Evolutionary conservation across 1,139 yeast genomes (phyloP).

Genomic region (Yamadazyma spencermartinsiae): DNA sequence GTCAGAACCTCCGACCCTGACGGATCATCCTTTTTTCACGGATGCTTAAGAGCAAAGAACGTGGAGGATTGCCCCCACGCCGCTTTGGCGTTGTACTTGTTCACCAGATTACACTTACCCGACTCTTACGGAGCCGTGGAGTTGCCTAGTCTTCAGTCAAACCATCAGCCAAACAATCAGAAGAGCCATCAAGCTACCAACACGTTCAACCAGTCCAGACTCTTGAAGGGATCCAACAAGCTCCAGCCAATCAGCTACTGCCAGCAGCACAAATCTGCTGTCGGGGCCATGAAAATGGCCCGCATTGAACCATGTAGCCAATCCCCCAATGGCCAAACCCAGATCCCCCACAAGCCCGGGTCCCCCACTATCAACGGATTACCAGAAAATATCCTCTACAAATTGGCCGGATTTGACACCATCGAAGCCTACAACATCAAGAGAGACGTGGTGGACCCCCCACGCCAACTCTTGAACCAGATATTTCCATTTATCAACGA

Average conservation of each 20-base stretch:
- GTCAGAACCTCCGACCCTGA: slow-evolving; percentile 8
- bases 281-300: slow-evolving; percentile 22
- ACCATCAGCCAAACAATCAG: no score
- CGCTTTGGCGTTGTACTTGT: slow-evolving; percentile 30
- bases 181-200: slow-evolving; percentile 8
- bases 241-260: slow-evolving; percentile 24
- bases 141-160: no score
- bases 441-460: slow-evolving; percentile 29
- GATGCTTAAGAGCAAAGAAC: slow-evolving; percentile 27
- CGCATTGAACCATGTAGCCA: slow-evolving; percentile 23
- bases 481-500: slow-evolving; percentile 33
- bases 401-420: slow-evolving; percentile 27
- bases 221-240: slow-evolving; percentile 29
- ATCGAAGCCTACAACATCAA: slow-evolving; percentile 20
- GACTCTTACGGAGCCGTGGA: slow-evolving; percentile 14
- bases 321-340: slow-evolving; percentile 20
- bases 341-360: slow-evolving; percentile 13
- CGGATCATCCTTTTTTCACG: slow-evolving; percentile 17
- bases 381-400: slow-evolving; percentile 19
- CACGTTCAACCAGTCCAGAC: slow-evolving; percentile 21
- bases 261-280: slow-evolving; percentile 31
- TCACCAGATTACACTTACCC: slow-evolving; percentile 31
- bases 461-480: slow-evolving; percentile 23
- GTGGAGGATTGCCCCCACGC: slow-evolving; percentile 34
- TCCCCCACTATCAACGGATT: slow-evolving; percentile 17